phyloP scores from a whole-genome alignment of 345 rosid genomes.

The Cardamine occulta region DNA sequence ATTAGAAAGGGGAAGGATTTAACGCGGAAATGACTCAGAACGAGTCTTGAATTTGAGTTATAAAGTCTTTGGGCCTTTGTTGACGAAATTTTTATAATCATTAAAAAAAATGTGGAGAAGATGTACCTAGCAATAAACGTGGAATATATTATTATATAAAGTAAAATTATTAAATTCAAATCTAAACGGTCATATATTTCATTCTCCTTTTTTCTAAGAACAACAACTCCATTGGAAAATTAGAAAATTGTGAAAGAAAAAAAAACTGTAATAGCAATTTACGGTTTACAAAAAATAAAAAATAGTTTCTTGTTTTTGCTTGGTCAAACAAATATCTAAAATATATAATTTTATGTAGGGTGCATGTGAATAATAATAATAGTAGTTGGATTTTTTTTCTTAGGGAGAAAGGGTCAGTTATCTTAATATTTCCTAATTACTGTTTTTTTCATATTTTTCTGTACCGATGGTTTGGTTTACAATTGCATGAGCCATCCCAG shows the following conservation, averaged over 20 bases:
- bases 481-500: constrained; percentile 7
- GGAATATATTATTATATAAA: background rate
- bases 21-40: constrained; percentile 42
- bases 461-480: background rate
- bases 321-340: too few relatives aligned
- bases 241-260: background rate
- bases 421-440: background rate
- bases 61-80: constrained; percentile 15
- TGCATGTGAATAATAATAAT: background rate
- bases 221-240: background rate
- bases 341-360: background rate
- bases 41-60: constrained; percentile 3
- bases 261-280: too few relatives aligned
- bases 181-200: constrained; percentile 28
- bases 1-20: constrained; percentile 8
- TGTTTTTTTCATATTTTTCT: background rate
- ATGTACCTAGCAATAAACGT: background rate
- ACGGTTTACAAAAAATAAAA: too few relatives aligned
- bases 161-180: constrained; percentile 12
- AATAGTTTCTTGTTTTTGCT: too few relatives aligned
- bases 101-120: background rate
- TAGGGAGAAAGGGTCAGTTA: background rate
- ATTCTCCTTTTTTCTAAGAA: background rate
- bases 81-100: constrained; percentile 12
- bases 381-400: background rate